phyloP scores from a whole-genome alignment of 148 eudicot species.

The Pharnaceum exiguum region DNA sequence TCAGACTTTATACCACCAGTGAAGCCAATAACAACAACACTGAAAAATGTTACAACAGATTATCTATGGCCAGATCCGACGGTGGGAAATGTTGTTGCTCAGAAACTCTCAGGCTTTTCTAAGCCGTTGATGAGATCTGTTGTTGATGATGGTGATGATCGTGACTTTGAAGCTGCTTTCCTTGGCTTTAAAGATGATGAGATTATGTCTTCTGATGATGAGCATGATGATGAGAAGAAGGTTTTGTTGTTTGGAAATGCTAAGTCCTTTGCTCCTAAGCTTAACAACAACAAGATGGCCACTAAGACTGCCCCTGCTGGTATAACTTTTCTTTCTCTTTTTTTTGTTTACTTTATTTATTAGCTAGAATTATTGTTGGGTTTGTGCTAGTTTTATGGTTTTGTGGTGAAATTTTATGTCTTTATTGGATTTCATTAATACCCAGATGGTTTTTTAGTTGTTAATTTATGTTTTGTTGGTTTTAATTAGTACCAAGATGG shows the following conservation, averaged over 20 bases:
- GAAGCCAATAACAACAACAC: too few relatives aligned
- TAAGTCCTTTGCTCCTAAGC: slow-evolving; percentile 34
- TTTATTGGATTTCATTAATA: neutral
- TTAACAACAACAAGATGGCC: too few relatives aligned
- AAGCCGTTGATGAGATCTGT: slow-evolving; percentile 58
- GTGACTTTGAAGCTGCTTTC: slow-evolving; percentile 83
- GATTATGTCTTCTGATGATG: slow-evolving; percentile 31
- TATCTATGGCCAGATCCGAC: slow-evolving; percentile 41
- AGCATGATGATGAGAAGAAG: too few relatives aligned
- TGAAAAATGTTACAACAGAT: slow-evolving; percentile 51
- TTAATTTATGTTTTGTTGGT: neutral
- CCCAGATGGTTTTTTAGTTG: neutral
- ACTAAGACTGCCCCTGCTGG: slow-evolving; percentile 29
- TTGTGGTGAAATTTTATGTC: neutral
- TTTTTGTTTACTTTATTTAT: neutral
- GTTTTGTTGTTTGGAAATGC: slow-evolving; percentile 1
- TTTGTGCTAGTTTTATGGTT: too few relatives aligned
- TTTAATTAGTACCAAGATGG: neutral
- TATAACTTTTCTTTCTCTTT: neutral
- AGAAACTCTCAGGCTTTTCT: too few relatives aligned
- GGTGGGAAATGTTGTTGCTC: too few relatives aligned
- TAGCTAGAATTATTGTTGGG: neutral
- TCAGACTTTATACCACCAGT: slow-evolving; percentile 43
- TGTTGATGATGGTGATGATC: slow-evolving; percentile 36
- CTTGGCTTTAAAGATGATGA: slow-evolving; percentile 46